Percentiles rank a stretch among this genome's conserved stretches.
phyloP scores from a whole-genome alignment of 1,139 yeast species.

The Torulaspora globosa region DNA sequence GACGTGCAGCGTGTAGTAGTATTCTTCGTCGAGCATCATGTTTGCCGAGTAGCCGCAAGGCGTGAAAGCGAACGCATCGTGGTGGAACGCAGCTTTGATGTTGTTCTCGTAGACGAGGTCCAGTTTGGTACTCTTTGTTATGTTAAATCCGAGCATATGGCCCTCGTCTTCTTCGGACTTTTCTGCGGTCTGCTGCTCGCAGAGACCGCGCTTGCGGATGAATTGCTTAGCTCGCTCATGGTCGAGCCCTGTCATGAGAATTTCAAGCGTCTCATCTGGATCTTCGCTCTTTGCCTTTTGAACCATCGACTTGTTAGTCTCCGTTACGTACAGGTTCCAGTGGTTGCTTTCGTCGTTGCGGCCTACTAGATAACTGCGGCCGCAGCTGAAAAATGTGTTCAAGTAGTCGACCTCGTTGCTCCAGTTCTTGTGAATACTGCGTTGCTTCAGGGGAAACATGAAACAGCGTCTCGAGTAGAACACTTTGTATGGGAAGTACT shows the following conservation, averaged over 20 bases:
- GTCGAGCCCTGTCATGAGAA: conserved; percentile 84
- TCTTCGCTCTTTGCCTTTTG: conserved; percentile 22
- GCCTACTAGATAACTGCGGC: conserved; percentile 76
- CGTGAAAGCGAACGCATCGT: conserved; percentile 88
- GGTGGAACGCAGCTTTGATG: conserved; percentile 42
- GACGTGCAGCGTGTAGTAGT: conserved; percentile 86
- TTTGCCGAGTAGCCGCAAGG: conserved; percentile 97
- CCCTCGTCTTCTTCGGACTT: conserved; percentile 60
- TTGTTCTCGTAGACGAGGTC: conserved; percentile 49
- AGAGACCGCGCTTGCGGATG: conserved; percentile 53
- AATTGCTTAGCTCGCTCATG: conserved; percentile 58
- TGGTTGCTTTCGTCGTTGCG: conserved; percentile 68
- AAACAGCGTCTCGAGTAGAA: conserved; percentile 89
- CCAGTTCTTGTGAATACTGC: conserved; percentile 83
- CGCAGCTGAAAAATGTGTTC: conserved; percentile 56
- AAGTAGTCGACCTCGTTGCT: conserved; percentile 68
- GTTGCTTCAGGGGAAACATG: conserved; percentile 87
- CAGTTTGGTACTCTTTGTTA: conserved; percentile 59
- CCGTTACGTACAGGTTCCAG: conserved; percentile 84
- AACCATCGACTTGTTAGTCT: conserved; percentile 31
- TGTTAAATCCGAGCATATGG: conserved; percentile 65
- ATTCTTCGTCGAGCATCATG: conserved; percentile 57
- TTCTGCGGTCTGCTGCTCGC: conserved; percentile 39
- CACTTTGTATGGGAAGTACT: conserved; percentile 52
- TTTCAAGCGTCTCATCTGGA: conserved; percentile 76